Conservation (phyloP, 371 early-diverging fungal genomes). For the Gilbertella persicaria region DNA sequence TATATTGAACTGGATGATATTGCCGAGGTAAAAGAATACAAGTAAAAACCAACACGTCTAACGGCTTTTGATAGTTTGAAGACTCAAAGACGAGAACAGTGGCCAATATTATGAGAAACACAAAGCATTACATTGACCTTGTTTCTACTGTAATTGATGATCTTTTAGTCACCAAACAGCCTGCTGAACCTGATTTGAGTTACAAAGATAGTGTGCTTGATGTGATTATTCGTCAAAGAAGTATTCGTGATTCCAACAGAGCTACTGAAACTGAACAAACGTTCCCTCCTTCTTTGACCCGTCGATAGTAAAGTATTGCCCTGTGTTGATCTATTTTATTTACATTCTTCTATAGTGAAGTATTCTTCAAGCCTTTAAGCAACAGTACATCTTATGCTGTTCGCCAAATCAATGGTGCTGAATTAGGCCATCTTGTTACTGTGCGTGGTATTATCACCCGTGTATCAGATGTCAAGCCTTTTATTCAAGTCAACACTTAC, state of each 20-base stretch:
- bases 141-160: conserved; percentile 69
- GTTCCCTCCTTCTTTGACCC: conserved; percentile 83
- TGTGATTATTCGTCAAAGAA: conserved; percentile 87
- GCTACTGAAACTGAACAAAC: conserved; percentile 40
- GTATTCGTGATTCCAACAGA: conserved; percentile 66
- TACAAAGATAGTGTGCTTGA: conserved; percentile 85
- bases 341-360: conserved; percentile 55
- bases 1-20: conserved; percentile 67
- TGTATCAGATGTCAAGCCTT: conserved; percentile 96
- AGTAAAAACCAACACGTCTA: not conserved
- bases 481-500: conserved; percentile 90
- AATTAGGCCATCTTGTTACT: conserved; percentile 89
- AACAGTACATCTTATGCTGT: conserved; percentile 73
- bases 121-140: conserved; percentile 83
- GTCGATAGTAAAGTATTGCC: conserved; percentile 73
- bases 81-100: conserved; percentile 42
- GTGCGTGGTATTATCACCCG: conserved; percentile 97
- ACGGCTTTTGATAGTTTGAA: conserved; percentile 23
- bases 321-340: not conserved
- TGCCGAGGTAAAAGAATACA: conserved; percentile 27
- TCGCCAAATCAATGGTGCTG: conserved; percentile 81
- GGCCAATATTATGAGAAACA: conserved; percentile 75
- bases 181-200: conserved; percentile 63
- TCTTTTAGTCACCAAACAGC: conserved; percentile 52
- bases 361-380: conserved; percentile 82